Evolutionary conservation across 2,329 filamentous ascomycete species (phyloP).

Genomic region (Aspergillus amoenus): DNA sequence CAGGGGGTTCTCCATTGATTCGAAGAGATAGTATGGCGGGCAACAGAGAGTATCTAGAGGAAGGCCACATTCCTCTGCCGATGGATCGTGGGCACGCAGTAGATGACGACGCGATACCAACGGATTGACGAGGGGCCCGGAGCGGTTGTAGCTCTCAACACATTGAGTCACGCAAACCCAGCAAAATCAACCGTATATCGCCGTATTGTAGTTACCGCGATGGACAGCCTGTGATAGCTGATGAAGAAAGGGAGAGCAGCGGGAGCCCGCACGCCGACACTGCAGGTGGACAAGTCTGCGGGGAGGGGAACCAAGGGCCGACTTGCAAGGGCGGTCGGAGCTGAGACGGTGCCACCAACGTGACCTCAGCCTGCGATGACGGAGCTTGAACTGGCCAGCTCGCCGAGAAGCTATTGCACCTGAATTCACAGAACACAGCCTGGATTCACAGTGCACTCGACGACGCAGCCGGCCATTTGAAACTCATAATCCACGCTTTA

Average conservation of each 20-base stretch:
- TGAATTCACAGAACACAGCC: neutral
- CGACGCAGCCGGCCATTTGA: neutral
- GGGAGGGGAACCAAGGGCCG: conserved; percentile 13
- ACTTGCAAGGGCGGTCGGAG: conserved; percentile 11
- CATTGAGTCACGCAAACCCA: conserved; percentile 10
- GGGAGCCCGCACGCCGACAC: conserved; percentile 17
- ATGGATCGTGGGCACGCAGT: conserved; percentile 7
- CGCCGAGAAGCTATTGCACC: neutral
- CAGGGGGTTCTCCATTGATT: conserved; percentile 42
- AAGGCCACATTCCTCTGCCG: conserved; percentile 40
- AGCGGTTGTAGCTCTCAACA: conserved; percentile 6
- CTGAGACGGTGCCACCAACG: conserved; percentile 16
- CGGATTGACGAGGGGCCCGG: conserved; percentile 1
- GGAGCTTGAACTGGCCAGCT: conserved; percentile 21
- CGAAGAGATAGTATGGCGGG: conserved; percentile 27
- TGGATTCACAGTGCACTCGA: neutral
- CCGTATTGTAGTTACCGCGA: conserved; percentile 11
- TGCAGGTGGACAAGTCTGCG: conserved; percentile 20
- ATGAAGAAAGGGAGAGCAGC: conserved; percentile 15
- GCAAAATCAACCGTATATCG: conserved; percentile 10
- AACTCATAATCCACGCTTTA: neutral
- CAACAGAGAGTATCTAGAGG: conserved; percentile 28
- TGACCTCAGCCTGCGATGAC: conserved; percentile 20
- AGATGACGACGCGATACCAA: conserved; percentile 2
- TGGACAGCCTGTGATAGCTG: conserved; percentile 18